Base-by-base conservation (phyloP, 768 basidiomycete genomes). In the Mycena floridula region DNA sequence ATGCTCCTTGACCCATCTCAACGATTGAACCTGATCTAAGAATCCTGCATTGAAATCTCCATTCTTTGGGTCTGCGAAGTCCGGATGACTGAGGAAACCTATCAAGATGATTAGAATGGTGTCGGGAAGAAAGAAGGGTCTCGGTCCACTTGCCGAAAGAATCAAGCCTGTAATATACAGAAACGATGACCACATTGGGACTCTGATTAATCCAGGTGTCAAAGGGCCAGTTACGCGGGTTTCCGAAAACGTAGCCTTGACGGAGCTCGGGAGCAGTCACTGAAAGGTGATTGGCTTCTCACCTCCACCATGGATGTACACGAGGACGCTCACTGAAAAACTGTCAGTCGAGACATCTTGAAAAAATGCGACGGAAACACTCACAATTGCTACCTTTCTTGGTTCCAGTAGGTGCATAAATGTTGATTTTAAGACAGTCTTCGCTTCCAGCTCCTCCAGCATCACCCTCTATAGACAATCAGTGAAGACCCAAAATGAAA, bases 351-450 rank as follows among this genome's bases (percentile, higher is more conserved):
- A 13, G 5, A 15, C 27, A n/a, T 21, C 21, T 27, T 6, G 4
- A 12, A 15, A 27, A 6, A 27, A n/a, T 7, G 7, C 22, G 5
- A 20, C 43, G 20, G 39, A 46, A 18, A 7, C 21, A 53, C 76
- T 51, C 47, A 80, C 79, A 51, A 25, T 76, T 70, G 48, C 72
- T 73, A 1, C 70, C 65, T 21, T 58, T 52, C 25, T 67, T 73
- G 3, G 72, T 69, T 6, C 69, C 67, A 5, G 65, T 60, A 2
- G 82, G 81, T 8, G 76, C 60, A 45, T 82, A 83, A 11, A 85
- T 67, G 54, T 84, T 81, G n/a, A 82, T 62, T 39, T 82, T 82
- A 25, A 84, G 58, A 50, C 80, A 84, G 49, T 83, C 81, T 59
- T 84, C 81, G 35, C 73, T 75, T 9, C 82, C 81, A 11, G 78